Evolutionary conservation across 345 rosid species (phyloP), one percentile per base, ranked within the genome.

Genomic region (Carallia brachiata): DNA sequence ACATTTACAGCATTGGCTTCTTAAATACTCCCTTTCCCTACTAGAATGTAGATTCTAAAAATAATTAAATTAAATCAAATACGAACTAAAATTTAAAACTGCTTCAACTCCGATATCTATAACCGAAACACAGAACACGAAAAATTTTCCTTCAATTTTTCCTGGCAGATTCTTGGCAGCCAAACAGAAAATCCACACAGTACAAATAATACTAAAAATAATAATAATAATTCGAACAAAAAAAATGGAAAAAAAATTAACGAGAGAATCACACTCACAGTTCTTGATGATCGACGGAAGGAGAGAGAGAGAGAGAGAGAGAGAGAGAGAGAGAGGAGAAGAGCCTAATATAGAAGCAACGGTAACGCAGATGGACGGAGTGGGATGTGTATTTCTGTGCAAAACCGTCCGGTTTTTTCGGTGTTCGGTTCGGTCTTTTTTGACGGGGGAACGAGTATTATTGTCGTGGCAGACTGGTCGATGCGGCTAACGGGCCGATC

Each of bases 331-430:
- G 10, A 15, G 10, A 15, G 13, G 28, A 39, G 62, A 27, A 16
- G 12, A 12, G n/a, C 53, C 7, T 23, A 67, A 6, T 36, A 17
- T 31, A 1, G 34, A 52, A 66, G 18, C 17, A 13, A 44, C 17
- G 12, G 5, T 2, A 44, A 4, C 17, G 16, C 3, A 44, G 17
- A 44, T 2, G 8, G 50, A 44, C 50, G 12, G 50, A 0, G 50
- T 44, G 50, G 50, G 16, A 44, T 12, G 50, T 44, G 32, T 32
- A 4, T 54, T 37, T 48, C 47, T 66, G 60, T 31, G 39, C 37
- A 54, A 9, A 28, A 65, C 39, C 8, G 68, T 54, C 62, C 70
- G 62, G 36, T 67, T 67, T 57, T 7, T 58, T 53, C 52, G 67
- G 68, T 57, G 7, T 58, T 53, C 52, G 67, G 68, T 62, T 70